Evolutionary conservation across 495 filamentous ascomycete genomes (phyloP), one percentile per base, ranked within the genome.

Genomic region (Penicillium cosmopolitanum): DNA sequence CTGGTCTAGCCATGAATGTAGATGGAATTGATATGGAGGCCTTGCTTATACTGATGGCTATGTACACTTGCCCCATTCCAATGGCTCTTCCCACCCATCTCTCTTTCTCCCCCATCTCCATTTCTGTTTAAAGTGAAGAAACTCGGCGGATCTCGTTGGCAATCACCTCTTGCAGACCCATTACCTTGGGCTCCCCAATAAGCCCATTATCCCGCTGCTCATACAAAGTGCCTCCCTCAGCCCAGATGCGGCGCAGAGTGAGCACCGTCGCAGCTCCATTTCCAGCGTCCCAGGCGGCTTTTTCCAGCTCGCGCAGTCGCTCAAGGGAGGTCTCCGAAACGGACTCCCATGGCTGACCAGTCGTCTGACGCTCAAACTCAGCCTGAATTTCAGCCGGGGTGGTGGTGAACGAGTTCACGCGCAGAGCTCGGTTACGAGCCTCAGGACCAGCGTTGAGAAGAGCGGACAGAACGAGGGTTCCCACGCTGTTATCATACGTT

Each of bases 221-320:
- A 68, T 92, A 91, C 55, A 91, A 65, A 1, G 89, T 91, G 1
- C 88, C 84, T 0, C 89, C 89, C 65, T 89, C 84, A 0, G 83
- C 81, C 88, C 88, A 90, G 46, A 91, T 91, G 23, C 88, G 77
- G 51, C 84, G 72, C 62, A 90, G 73, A 0, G 89, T 89, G 38
- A 79, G 70, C 1, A 66, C 54, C 0, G 83, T 85, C n/a, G 87
- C 86, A 19, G 63, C 31, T 2, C 86, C 84, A 42, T 76, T 71
- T 0, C 76, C 76, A 23, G 76, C 70, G 23, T 78, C 81, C 84
- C 85, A 89, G 1, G 79, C 74, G 65, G 80, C 70, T 38, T 69
- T 67, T 69, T 91, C 88, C 31, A 84, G 48, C 51, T 77, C 65
- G 25, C 76, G 76, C 42, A 89, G 67, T 46, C 75, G 71, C 0